A percentile compares a stretch with the other conserved stretches of the same genome.
Conservation (phyloP, 148 eudicot species). For the Cornus florida region DNA sequence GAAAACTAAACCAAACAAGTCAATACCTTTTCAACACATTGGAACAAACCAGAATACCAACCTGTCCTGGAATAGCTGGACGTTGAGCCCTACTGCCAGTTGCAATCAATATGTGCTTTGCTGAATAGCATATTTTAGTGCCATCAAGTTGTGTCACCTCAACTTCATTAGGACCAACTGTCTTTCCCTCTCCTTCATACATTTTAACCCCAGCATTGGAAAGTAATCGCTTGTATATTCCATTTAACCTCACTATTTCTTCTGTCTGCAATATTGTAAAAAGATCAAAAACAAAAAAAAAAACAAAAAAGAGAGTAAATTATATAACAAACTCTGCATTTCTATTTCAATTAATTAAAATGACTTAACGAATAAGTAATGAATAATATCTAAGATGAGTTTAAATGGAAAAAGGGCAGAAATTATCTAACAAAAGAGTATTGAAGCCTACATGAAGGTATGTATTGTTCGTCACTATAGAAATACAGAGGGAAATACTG, state of each 20-base stretch:
- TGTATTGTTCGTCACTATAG: neutral
- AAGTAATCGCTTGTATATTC: conserved; percentile 79
- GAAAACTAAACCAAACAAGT: too few relatives aligned
- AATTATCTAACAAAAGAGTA: neutral
- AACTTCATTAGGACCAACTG: conserved; percentile 89
- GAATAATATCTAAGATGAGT: neutral
- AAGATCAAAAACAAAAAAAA: neutral
- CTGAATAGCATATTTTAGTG: conserved; percentile 78
- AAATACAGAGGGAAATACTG: too few relatives aligned
- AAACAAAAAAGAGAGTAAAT: neutral
- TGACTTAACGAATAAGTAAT: neutral
- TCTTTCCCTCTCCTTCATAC: conserved; percentile 92
- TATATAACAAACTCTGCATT: neutral
- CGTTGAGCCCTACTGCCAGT: conserved; percentile 92
- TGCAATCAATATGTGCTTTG: conserved; percentile 89
- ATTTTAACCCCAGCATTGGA: conserved; percentile 91
- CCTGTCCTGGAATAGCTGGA: conserved; percentile 82
- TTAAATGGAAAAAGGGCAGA: neutral
- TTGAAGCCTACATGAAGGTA: neutral
- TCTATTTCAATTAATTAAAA: neutral
- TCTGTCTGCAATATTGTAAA: conserved; percentile 59
- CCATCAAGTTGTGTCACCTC: conserved; percentile 91
- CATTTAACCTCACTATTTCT: conserved; percentile 78
- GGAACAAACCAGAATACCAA: conserved; percentile 11
- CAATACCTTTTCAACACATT: neutral